A percentile compares a stretch with the other conserved stretches of the same genome.
These are phyloP conservation scores for Suzukiozyma palmioleophila DNA, from an alignment of 1,139 yeast genomes.

Conservation along the genomic window DNA sequence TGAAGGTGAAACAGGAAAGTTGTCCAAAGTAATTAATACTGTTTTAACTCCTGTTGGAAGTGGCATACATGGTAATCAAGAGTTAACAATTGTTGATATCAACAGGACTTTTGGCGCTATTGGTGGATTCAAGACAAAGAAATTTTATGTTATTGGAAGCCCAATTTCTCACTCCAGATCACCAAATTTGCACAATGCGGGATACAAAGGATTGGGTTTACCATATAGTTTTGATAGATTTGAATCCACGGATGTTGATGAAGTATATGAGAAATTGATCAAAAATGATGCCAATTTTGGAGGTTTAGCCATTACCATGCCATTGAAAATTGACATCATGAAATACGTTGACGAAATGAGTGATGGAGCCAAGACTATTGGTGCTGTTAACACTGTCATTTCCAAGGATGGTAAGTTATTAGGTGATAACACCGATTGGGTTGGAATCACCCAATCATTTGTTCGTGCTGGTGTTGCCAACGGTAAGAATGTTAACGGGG, in stretches of 20 bases:
- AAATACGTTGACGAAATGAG: slow-evolving; percentile 59
- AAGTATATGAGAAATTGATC: slow-evolving; percentile 45
- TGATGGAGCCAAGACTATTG: slow-evolving; percentile 71
- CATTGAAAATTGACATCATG: slow-evolving; percentile 77
- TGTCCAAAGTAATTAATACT: slow-evolving; percentile 73
- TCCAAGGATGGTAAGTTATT: slow-evolving; percentile 51
- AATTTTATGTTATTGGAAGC: slow-evolving; percentile 74
- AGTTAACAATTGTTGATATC: slow-evolving; percentile 58
- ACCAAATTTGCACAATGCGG: slow-evolving; percentile 79
- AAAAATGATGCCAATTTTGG: slow-evolving; percentile 56
- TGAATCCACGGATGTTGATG: slow-evolving; percentile 62
- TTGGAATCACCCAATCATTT: slow-evolving; percentile 76
- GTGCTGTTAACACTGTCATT: slow-evolving; percentile 88
- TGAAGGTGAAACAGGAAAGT: slow-evolving; percentile 70
- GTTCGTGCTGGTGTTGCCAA: slow-evolving; percentile 54
- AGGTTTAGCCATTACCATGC: slow-evolving; percentile 90
- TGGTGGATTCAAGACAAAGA: slow-evolving; percentile 56
- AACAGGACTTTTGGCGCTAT: slow-evolving; percentile 54
- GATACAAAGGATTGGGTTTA: slow-evolving; percentile 65
- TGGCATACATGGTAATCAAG: slow-evolving; percentile 60
- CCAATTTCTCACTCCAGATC: slow-evolving; percentile 87
- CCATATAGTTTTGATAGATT: slow-evolving; percentile 69
- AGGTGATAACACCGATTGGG: slow-evolving; percentile 97
- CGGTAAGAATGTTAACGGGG: slow-evolving; percentile 16
- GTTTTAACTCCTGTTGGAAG: slow-evolving; percentile 84